Percentiles rank a stretch among this genome's conserved stretches.
Conservation (phyloP, 306 rosid species). For the Malus orientalis region DNA sequence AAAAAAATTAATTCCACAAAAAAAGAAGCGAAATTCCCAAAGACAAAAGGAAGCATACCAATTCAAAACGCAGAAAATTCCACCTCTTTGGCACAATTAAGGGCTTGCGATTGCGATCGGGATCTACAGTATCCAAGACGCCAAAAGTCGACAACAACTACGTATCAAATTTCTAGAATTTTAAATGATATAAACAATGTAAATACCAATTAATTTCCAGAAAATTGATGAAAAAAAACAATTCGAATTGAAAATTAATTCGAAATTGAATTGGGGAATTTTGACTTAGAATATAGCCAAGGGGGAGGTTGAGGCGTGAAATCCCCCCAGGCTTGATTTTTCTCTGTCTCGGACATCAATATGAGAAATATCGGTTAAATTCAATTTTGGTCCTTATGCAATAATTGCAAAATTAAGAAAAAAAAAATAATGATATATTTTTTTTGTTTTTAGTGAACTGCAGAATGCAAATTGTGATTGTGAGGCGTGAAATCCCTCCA, state of each 20-base stretch:
- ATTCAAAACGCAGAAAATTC: not conserved
- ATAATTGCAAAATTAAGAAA: not conserved
- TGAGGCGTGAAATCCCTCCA: no score
- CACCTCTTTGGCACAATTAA: not conserved
- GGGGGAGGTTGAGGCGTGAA: conserved; percentile 18
- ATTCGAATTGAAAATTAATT: not conserved
- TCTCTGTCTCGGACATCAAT: not conserved
- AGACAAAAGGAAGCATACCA: not conserved
- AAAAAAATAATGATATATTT: not conserved
- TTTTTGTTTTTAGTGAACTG: no score
- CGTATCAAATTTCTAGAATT: not conserved
- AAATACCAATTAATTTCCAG: not conserved
- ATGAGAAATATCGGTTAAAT: not conserved
- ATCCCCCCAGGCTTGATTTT: not conserved
- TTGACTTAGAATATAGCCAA: conserved; percentile 10
- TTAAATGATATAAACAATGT: not conserved
- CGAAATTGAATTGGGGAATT: not conserved
- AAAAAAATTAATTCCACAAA: not conserved
- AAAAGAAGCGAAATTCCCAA: conserved; percentile 3
- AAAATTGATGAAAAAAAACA: not conserved
- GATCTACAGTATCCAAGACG: not conserved
- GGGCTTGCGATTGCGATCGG: not conserved
- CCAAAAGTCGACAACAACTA: not conserved
- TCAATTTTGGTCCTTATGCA: not conserved
- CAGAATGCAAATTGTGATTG: no score